A percentile compares a stretch with the other conserved stretches of the same genome.
phyloP scores from a whole-genome alignment of 148 eudicot species.

The Cornus suecica region DNA sequence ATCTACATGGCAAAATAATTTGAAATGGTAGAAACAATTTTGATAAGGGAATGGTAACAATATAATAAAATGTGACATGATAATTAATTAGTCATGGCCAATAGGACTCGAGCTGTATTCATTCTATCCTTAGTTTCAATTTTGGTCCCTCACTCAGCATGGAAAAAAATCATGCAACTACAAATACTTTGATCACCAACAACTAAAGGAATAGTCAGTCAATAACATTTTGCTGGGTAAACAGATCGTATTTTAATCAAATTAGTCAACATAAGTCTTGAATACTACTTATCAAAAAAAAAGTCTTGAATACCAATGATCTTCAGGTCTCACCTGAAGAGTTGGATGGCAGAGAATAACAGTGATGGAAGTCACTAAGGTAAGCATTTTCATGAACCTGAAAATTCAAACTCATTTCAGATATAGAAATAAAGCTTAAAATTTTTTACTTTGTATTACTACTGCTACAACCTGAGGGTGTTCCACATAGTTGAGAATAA shows the following conservation, averaged over 20 bases:
- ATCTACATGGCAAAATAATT: not conserved
- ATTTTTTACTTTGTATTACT: not conserved
- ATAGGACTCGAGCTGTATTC: not conserved
- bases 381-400: conserved; percentile 99
- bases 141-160: not conserved
- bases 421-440: not conserved
- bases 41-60: not conserved
- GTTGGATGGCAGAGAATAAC: conserved; percentile 81
- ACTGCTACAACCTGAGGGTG: not conserved
- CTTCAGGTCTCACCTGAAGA: conserved; percentile 57
- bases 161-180: not conserved
- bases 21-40: too few relatives aligned
- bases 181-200: not conserved
- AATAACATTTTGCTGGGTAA: too few relatives aligned
- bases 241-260: not conserved
- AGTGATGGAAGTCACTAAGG: conserved; percentile 92
- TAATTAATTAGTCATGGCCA: not conserved
- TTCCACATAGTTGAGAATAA: not conserved
- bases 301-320: conserved; percentile 1
- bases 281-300: too few relatives aligned
- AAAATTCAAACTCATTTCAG: conserved; percentile 20
- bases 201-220: not conserved
- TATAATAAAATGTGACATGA: not conserved
- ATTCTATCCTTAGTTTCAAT: not conserved
- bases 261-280: conserved; percentile 3